A percentile compares a stretch with the other conserved stretches of the same genome.
These are phyloP conservation scores for Heimioporus sp. DNA, from an alignment of 768 basidiomycete genomes.

Conservation along the genomic window DNA sequence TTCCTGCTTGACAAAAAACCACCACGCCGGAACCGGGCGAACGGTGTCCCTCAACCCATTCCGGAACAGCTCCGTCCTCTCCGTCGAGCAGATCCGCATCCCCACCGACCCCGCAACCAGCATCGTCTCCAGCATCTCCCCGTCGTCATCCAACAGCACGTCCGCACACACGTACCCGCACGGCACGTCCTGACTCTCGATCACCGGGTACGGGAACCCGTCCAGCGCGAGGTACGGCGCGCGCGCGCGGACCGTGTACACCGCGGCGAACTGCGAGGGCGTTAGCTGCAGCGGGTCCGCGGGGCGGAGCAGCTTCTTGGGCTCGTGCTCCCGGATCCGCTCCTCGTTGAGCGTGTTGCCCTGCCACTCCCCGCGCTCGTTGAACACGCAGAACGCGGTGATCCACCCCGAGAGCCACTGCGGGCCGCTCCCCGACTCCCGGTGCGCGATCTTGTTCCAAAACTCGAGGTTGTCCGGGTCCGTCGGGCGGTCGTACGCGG, in stretches of 20 bases:
- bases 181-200: constrained; percentile 28
- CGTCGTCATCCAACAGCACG: constrained; percentile 29
- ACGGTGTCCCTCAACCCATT: constrained; percentile 33
- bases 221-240: constrained; percentile 23
- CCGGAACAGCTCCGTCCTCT: constrained; percentile 27
- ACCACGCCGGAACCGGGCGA: constrained; percentile 32
- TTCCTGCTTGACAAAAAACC: constrained; percentile 23
- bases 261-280: constrained; percentile 23
- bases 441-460: constrained; percentile 37
- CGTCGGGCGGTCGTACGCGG: constrained; percentile 34
- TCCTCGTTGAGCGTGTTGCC: constrained; percentile 30
- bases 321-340: constrained; percentile 26
- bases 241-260: constrained; percentile 23
- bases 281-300: constrained; percentile 25
- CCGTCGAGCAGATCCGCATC: constrained; percentile 28
- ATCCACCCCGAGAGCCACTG: constrained; percentile 40
- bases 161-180: constrained; percentile 28
- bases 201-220: constrained; percentile 28
- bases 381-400: constrained; percentile 36
- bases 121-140: constrained; percentile 21
- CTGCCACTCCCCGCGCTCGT: constrained; percentile 31
- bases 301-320: constrained; percentile 32
- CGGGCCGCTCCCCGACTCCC: constrained; percentile 26
- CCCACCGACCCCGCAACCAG: constrained; percentile 32
- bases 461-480: constrained; percentile 33